phyloP scores from a whole-genome alignment of 257 asterid genomes.

The Solanum clarkiae region DNA sequence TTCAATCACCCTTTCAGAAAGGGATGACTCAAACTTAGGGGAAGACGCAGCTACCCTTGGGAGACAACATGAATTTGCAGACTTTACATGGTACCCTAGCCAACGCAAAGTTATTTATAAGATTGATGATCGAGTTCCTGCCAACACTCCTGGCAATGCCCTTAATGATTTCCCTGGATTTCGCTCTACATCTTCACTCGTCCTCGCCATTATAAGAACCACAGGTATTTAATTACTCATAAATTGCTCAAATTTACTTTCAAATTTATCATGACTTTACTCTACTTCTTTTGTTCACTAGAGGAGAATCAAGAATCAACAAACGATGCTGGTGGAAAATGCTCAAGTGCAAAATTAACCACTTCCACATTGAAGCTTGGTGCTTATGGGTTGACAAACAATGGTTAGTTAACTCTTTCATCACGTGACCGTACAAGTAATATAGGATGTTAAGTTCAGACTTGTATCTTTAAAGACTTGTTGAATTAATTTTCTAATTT shows the following conservation, averaged over 20 bases:
- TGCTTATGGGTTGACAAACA: slow-evolving; percentile 14
- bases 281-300: background rate
- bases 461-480: background rate
- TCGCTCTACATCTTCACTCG: slow-evolving; percentile 1
- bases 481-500: background rate
- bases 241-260: background rate
- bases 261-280: background rate
- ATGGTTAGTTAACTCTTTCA: slow-evolving; percentile 1
- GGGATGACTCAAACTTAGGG: slow-evolving; percentile 7
- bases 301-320: slow-evolving; percentile 11
- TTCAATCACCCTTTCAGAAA: background rate
- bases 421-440: background rate
- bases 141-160: slow-evolving; percentile 1
- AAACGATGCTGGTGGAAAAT: slow-evolving; percentile 3
- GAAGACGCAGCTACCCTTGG: background rate
- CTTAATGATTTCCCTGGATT: slow-evolving; percentile 6
- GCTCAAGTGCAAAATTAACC: background rate
- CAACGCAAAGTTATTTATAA: slow-evolving; percentile 4
- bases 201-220: background rate
- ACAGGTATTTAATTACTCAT: background rate
- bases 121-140: slow-evolving; percentile 6
- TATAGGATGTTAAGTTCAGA: background rate
- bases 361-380: background rate
- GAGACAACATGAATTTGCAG: slow-evolving; percentile 14
- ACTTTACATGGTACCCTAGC: slow-evolving; percentile 13